Evolutionary conservation across 441 rosid species (phyloP), one percentile per base, ranked within the genome.

Genomic region (Bruguiera hainesii): DNA sequence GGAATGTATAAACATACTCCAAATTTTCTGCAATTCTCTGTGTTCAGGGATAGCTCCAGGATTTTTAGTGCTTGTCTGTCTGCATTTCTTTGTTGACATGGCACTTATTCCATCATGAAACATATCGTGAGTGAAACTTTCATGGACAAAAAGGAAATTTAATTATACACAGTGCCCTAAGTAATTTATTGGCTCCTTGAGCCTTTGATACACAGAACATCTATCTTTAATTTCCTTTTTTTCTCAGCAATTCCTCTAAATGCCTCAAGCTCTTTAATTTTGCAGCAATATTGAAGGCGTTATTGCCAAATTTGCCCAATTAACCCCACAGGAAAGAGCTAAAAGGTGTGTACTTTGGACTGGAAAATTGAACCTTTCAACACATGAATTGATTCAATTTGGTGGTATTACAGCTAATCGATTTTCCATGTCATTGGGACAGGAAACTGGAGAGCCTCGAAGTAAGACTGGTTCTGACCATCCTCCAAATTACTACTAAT

Each of bases 361-460:
- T 46, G 71, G 68, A 61, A 61, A 20, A 53, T 39, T 49, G 28
- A 31, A 2, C 51, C 53, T 49, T 69, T 37, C 7, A 15, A n/a
- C 29, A 42, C 20, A 20, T 61, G 28, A 13, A 71, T 63, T 56
- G n/a, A 63, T 60, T n/a, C 23, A 52, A 68, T 50, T 57, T 37
- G 42, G 28, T 42, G 49, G 35, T 33, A 57, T 9, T 37, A 7
- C 4, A 50, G 39, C 73, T 75, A 57, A 71, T 1, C 46, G 29
- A n/a, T 56, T 64, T 64, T 69, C 71, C 60, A 10, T 21, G 73
- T 73, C 69, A 65, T 33, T 65, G 20, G 25, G 70, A 73, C 96
- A 89, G 91, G 86, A 90, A 80, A 79, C 50, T 87, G 82, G 96
- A 91, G 69, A 85, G 84, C 74, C 91, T 89, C 73, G 96, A 89